A percentile compares a stretch with the other conserved stretches of the same genome.
Conservation (phyloP, 225 moss, liverwort and hornwort species). For the Takakia lepidozioides region DNA sequence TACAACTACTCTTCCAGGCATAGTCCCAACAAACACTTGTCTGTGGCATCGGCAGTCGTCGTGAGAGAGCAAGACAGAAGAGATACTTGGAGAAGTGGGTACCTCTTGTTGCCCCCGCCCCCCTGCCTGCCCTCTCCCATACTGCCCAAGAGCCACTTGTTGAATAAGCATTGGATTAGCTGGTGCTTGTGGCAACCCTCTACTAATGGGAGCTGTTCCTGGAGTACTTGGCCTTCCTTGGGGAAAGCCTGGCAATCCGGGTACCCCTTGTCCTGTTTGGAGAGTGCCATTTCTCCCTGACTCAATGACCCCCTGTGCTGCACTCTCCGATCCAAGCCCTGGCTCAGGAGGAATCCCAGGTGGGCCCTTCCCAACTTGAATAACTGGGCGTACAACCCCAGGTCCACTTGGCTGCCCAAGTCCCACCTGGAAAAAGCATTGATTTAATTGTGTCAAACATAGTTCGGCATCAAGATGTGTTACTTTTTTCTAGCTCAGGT, state of each 20-base stretch:
- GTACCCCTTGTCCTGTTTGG: constrained; percentile 23
- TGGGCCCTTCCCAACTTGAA: constrained; percentile 11
- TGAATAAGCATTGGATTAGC: constrained; percentile 18
- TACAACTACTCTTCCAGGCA: too few species aligned
- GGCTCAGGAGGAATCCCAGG: constrained; percentile 23
- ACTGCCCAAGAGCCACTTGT: constrained; percentile 28
- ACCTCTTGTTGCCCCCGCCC: constrained; percentile 40
- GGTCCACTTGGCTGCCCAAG: constrained; percentile 21
- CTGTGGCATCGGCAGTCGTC: neutral
- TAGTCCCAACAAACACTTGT: neutral
- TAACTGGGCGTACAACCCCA: constrained; percentile 14
- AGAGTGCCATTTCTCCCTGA: constrained; percentile 21
- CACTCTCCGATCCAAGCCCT: constrained; percentile 25
- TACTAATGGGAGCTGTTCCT: constrained; percentile 27
- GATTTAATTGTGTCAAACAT: too few species aligned
- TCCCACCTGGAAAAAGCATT: too few species aligned
- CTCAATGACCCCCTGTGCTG: too few species aligned
- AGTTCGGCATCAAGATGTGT: neutral
- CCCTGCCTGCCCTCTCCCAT: constrained; percentile 32
- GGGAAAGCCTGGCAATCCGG: constrained; percentile 24
- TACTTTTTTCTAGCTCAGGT: neutral
- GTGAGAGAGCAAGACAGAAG: neutral
- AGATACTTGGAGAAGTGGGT: neutral
- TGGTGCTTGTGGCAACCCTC: constrained; percentile 5
- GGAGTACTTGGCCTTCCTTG: constrained; percentile 36